These are phyloP conservation scores for Saturnispora quitensis DNA, from an alignment of 805 yeast species.

Conservation along the genomic window DNA sequence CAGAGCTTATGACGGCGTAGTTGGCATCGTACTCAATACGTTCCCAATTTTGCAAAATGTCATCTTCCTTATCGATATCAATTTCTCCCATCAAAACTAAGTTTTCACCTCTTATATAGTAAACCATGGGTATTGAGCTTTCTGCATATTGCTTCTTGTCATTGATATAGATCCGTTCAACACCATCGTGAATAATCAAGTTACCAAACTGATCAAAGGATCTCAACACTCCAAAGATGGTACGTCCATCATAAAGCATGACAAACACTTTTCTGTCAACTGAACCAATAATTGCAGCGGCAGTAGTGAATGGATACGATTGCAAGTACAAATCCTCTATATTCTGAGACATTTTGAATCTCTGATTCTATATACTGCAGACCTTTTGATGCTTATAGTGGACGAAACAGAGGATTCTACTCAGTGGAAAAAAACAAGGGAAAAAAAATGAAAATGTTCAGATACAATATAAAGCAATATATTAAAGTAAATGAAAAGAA, in stretches of 20 bases:
- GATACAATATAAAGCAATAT: neutral
- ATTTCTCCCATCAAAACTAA: slow-evolving; percentile 91
- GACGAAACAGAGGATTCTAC: neutral
- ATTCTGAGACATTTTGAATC: slow-evolving; percentile 5
- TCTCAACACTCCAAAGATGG: slow-evolving; percentile 79
- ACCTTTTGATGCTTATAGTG: neutral
- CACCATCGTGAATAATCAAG: slow-evolving; percentile 82
- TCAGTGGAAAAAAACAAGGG: neutral
- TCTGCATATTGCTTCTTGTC: slow-evolving; percentile 56
- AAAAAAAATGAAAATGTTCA: neutral
- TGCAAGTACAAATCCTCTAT: slow-evolving; percentile 55
- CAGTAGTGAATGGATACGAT: slow-evolving; percentile 76
- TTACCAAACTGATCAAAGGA: slow-evolving; percentile 95
- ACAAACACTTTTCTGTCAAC: slow-evolving; percentile 76
- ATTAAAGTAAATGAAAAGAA: neutral
- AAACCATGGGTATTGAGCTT: slow-evolving; percentile 51
- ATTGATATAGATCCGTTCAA: slow-evolving; percentile 69
- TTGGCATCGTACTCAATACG: slow-evolving; percentile 43
- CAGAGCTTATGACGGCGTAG: slow-evolving; percentile 1
- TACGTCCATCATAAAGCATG: slow-evolving; percentile 81
- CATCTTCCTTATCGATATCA: slow-evolving; percentile 80
- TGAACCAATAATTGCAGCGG: slow-evolving; percentile 84
- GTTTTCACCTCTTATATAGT: slow-evolving; percentile 91
- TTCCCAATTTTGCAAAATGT: slow-evolving; percentile 45
- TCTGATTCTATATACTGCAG: neutral